phyloP scores from a whole-genome alignment of 129 eudicot species.

The Flaveria brownii region DNA sequence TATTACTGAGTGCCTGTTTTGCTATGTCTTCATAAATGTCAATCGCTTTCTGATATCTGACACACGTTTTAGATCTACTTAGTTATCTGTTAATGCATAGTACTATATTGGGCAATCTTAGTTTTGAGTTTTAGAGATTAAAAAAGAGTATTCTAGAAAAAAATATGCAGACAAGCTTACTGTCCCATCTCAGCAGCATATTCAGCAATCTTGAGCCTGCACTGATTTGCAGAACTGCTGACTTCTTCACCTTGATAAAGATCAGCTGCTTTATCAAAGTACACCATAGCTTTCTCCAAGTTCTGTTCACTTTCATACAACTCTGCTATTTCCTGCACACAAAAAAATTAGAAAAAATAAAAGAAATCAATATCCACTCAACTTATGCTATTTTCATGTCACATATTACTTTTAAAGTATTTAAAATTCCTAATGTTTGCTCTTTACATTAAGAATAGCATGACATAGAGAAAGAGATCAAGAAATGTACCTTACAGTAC shows the following conservation, averaged over 20 bases:
- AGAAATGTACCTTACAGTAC: conserved; percentile 57
- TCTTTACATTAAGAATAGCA: neutral
- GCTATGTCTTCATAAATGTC: conserved; percentile 49
- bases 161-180: conserved; percentile 20
- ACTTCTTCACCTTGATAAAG: conserved; percentile 65
- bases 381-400: neutral
- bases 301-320: conserved; percentile 60
- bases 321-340: conserved; percentile 73
- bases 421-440: neutral
- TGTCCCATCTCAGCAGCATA: conserved; percentile 44
- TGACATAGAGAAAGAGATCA: conserved; percentile 12
- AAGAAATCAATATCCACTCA: neutral
- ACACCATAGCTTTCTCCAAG: conserved; percentile 60
- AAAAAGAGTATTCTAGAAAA: neutral
- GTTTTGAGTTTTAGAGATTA: neutral
- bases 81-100: neutral
- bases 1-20: conserved; percentile 37
- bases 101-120: neutral
- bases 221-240: conserved; percentile 53
- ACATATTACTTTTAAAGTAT: neutral
- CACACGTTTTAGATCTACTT: neutral
- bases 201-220: conserved; percentile 65
- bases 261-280: conserved; percentile 65
- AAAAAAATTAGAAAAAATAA: neutral
- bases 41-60: conserved; percentile 43